Evolutionary conservation across 2,329 filamentous ascomycete species (phyloP).

Genomic region (Stachybotrys chartarum): DNA sequence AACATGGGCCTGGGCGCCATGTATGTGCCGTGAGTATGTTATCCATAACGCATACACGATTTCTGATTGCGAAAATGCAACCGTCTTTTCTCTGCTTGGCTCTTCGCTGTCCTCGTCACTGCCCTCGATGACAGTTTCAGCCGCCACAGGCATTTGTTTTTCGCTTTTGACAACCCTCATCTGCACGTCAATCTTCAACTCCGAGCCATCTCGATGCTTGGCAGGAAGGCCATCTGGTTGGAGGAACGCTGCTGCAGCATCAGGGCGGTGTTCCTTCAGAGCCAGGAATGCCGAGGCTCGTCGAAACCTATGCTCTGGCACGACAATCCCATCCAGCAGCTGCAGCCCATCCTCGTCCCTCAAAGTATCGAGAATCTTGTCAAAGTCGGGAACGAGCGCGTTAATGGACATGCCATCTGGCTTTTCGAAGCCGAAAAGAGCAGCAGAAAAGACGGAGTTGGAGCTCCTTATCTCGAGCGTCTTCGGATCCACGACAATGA

Average conservation of each 20-base stretch:
- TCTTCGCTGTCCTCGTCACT: slow-evolving; percentile 46
- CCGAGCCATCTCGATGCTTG: slow-evolving; percentile 81
- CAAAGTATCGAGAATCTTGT: slow-evolving; percentile 72
- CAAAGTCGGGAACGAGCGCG: slow-evolving; percentile 79
- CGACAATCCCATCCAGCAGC: slow-evolving; percentile 87
- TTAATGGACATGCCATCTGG: slow-evolving; percentile 75
- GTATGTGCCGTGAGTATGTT: slow-evolving; percentile 89
- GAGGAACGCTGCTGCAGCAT: slow-evolving; percentile 72
- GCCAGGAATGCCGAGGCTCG: slow-evolving; percentile 79
- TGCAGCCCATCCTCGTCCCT: slow-evolving; percentile 80
- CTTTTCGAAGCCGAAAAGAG: slow-evolving; percentile 81
- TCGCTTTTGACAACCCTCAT: slow-evolving; percentile 94
- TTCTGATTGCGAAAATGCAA: slow-evolving; percentile 55
- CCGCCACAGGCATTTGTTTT: slow-evolving; percentile 49
- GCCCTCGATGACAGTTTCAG: slow-evolving; percentile 58
- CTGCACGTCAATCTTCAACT: slow-evolving; percentile 91
- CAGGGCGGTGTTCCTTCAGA: slow-evolving; percentile 72
- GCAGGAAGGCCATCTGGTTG: slow-evolving; percentile 79
- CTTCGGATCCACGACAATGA: slow-evolving; percentile 81
- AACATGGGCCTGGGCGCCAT: slow-evolving; percentile 58
- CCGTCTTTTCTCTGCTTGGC: slow-evolving; percentile 29
- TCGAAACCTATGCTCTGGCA: slow-evolving; percentile 93
- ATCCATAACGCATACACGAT: slow-evolving; percentile 95
- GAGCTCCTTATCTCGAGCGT: slow-evolving; percentile 80
- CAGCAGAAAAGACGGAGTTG: slow-evolving; percentile 89